Conservation (phyloP, 164 flowering plant genomes). For the Saururus chinensis region DNA sequence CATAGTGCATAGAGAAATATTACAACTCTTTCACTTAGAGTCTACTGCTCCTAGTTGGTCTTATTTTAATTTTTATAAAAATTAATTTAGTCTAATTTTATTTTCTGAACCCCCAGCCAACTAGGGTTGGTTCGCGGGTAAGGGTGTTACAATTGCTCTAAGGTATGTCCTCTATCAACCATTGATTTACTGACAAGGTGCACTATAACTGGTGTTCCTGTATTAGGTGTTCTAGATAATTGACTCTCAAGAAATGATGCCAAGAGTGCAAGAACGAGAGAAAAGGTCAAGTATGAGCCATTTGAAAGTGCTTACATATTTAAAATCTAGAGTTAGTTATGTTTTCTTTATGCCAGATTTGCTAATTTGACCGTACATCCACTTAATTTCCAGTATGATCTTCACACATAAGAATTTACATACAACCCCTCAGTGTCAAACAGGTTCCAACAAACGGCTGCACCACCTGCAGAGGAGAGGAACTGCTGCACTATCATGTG, state of each 20-base stretch:
- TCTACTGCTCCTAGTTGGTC: too few species aligned
- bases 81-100: too few species aligned
- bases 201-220: constrained; percentile 58
- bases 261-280: constrained; percentile 85
- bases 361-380: not conserved
- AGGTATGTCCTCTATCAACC: constrained; percentile 51
- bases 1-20: too few species aligned
- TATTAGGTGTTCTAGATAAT: constrained; percentile 45
- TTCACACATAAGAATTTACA: constrained; percentile 74
- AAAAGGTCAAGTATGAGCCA: constrained; percentile 41
- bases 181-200: constrained; percentile 42
- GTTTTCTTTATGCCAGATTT: not conserved
- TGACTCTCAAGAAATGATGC: constrained; percentile 71
- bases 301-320: too few species aligned
- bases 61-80: too few species aligned
- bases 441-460: constrained; percentile 44
- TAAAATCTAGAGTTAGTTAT: not conserved
- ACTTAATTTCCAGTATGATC: constrained; percentile 47
- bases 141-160: too few species aligned
- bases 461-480: constrained; percentile 51
- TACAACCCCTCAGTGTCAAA: constrained; percentile 63
- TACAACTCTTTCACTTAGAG: too few species aligned
- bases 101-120: too few species aligned
- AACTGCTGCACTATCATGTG: constrained; percentile 68
- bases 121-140: too few species aligned